Base-by-base conservation (phyloP, 257 asterid genomes). In the Euphrasia confusa region DNA sequence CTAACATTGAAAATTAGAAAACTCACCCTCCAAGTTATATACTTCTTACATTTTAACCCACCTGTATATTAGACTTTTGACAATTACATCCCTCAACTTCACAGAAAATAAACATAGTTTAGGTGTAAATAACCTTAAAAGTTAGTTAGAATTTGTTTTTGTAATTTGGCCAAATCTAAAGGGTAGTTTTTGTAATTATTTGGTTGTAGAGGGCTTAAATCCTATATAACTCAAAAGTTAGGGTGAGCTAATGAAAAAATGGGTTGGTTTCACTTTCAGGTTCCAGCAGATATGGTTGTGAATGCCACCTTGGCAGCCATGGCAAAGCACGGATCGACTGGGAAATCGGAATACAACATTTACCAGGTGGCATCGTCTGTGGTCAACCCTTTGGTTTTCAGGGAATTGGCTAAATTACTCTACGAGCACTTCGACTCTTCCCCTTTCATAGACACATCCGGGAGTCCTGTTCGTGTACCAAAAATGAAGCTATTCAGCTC, bases 251-350 rank as follows among this genome's bases (percentile, higher is more conserved):
- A 42, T 28, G 17, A 27, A 26, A 26, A 55, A 55, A 26, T 32
- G 21, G 42, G 27, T 30, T 18, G 35, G 48, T 30, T 30, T 58
- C 24, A 58, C 28, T 30, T 30, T 58, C 24, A 58, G 62, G 62
- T 58, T 58, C 62, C 91, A 67, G 97, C 94, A 5, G 99, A 93
- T 66, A 87, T 87, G 96, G 99, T 93, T 13, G 99, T 87, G 10
- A 93, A 89, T 42, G 97, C 99, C 15, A 93, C 84, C 26, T 79
- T 93, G 71, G 97, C 99, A 68, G 97, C 97, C 74, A 89, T 89
- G 81, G 97, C 96, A 39, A 89, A 89, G 84, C 99, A 93, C 15
- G 96, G 96, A 49, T 65, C 68, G 69, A 78, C 65, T 13, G 86
- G 86, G 73, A 84, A 78, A 57, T 67, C 77, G 7, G 83, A 74